These are phyloP conservation scores for Picochlorum costavermella DNA, from an alignment of 139 green algal genomes.

Conservation along the genomic window DNA sequence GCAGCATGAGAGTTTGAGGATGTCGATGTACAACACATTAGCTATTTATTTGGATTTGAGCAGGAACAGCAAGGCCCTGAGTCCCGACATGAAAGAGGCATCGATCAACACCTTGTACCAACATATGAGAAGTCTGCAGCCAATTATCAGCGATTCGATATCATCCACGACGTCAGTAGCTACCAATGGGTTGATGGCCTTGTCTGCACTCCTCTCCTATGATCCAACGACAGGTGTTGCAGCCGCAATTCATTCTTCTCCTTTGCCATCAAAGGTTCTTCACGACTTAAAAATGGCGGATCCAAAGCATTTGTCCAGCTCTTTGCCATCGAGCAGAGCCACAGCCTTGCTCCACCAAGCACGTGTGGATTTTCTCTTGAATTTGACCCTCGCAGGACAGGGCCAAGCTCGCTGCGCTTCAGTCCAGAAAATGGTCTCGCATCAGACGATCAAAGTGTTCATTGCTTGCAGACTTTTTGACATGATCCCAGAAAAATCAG, in stretches of 20 bases:
- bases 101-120: slow-evolving; percentile 18
- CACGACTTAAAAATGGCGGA: slow-evolving; percentile 22
- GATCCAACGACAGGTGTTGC: slow-evolving; percentile 27
- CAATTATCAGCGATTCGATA: slow-evolving; percentile 39
- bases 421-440: slow-evolving; percentile 45
- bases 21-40: slow-evolving; percentile 46
- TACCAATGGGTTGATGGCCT: slow-evolving; percentile 47
- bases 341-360: slow-evolving; percentile 44
- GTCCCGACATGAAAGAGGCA: slow-evolving; percentile 28
- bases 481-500: slow-evolving; percentile 43
- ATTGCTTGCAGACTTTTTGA: slow-evolving; percentile 35
- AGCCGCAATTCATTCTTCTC: slow-evolving; percentile 26
- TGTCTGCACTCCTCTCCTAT: slow-evolving; percentile 38
- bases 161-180: slow-evolving; percentile 13
- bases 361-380: slow-evolving; percentile 54
- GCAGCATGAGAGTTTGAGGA: slow-evolving; percentile 27
- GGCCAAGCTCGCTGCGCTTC: slow-evolving; percentile 11
- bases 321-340: slow-evolving; percentile 4
- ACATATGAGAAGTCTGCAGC: slow-evolving; percentile 17
- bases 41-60: slow-evolving; percentile 55
- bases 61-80: not conserved
- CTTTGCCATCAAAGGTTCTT: slow-evolving; percentile 46
- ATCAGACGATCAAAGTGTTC: slow-evolving; percentile 38
- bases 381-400: slow-evolving; percentile 31
- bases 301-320: slow-evolving; percentile 18